Evolutionary conservation across 2,329 filamentous ascomycete genomes (phyloP).

Genomic region (Fusarium guadeloupense): DNA sequence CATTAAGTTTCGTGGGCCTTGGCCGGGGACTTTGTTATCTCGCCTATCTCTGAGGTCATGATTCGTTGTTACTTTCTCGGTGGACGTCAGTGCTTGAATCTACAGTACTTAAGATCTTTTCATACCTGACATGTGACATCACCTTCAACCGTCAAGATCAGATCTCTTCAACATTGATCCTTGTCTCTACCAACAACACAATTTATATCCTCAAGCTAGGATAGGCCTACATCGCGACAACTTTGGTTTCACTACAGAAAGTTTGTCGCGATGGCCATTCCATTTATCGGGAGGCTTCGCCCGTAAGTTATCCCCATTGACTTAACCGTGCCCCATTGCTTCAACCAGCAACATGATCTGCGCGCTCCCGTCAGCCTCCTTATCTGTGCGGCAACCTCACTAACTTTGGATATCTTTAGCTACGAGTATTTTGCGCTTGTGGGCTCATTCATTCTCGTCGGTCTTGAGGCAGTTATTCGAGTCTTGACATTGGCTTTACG

Average conservation of each 20-base stretch:
- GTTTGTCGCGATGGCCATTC: slow-evolving; percentile 57
- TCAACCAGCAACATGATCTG: not conserved
- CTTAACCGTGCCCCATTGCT: not conserved
- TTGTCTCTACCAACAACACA: slow-evolving; percentile 11
- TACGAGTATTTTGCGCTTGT: slow-evolving; percentile 89
- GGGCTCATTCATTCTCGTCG: slow-evolving; percentile 83
- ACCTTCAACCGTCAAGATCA: slow-evolving; percentile 24
- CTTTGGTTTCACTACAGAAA: slow-evolving; percentile 6
- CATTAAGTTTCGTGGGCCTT: slow-evolving; percentile 4
- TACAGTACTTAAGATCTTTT: too few species aligned
- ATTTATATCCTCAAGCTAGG: not conserved
- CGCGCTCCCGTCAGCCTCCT: slow-evolving; percentile 10
- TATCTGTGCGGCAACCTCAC: slow-evolving; percentile 15
- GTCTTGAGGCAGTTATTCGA: slow-evolving; percentile 83
- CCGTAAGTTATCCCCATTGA: slow-evolving; percentile 52
- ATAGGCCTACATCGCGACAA: slow-evolving; percentile 12
- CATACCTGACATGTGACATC: slow-evolving; percentile 45
- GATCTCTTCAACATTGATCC: slow-evolving; percentile 16
- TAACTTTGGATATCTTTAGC: slow-evolving; percentile 53
- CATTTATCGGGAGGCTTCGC: slow-evolving; percentile 62
- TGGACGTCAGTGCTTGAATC: slow-evolving; percentile 22
- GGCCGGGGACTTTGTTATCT: slow-evolving; percentile 7
- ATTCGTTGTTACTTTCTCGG: slow-evolving; percentile 21
- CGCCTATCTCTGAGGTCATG: slow-evolving; percentile 36
- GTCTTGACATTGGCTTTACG: slow-evolving; percentile 88